phyloP scores from a whole-genome alignment of 257 asterid genomes.

The Lantana camara region DNA sequence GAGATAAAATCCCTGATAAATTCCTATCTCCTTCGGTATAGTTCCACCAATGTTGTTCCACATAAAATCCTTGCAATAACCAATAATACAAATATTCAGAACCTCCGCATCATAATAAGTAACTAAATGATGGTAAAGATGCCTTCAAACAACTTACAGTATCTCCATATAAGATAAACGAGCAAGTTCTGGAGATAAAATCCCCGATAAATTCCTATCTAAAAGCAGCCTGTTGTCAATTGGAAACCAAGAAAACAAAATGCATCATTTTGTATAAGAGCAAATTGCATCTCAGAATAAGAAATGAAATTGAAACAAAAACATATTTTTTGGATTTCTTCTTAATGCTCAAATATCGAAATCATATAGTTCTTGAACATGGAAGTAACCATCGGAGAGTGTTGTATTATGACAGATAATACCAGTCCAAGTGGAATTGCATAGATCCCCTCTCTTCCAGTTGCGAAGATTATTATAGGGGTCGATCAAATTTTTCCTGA shows the following conservation, averaged over 20 bases:
- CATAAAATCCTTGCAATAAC: no score
- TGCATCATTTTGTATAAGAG: not conserved
- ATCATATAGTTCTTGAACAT: conserved; percentile 66
- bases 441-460: conserved; percentile 80
- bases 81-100: no score
- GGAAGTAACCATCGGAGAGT: conserved; percentile 61
- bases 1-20: no score
- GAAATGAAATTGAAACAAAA: not conserved
- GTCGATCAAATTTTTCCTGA: conserved; percentile 58
- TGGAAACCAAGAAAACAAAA: conserved; percentile 3
- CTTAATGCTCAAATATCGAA: no score
- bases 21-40: no score
- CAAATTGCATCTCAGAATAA: not conserved
- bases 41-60: no score
- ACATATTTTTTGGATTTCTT: not conserved
- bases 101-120: no score
- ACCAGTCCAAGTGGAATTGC: conserved; percentile 71
- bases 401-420: conserved; percentile 60
- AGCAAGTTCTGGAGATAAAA: conserved; percentile 78
- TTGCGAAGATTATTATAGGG: conserved; percentile 47
- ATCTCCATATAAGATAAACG: no score
- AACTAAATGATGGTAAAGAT: no score
- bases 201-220: conserved; percentile 61
- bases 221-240: conserved; percentile 58
- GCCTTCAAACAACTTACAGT: no score